Evolutionary conservation across 2,329 filamentous ascomycete genomes (phyloP).

Genomic region (Plenodomus lindquistii): DNA sequence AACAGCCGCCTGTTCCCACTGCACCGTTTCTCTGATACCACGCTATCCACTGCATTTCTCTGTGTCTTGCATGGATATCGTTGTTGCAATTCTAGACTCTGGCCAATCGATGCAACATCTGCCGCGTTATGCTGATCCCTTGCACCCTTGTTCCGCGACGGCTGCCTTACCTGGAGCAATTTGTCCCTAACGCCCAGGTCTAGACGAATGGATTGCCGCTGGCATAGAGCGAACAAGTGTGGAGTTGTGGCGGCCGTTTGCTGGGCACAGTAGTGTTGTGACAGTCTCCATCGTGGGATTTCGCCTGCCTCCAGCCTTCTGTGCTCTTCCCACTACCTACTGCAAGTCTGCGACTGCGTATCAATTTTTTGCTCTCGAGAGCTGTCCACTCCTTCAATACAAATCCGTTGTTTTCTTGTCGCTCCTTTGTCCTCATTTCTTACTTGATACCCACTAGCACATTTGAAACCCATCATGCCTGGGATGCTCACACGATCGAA

Average conservation of each 20-base stretch:
- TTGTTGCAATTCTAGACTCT: constrained; percentile 24
- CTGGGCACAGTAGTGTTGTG: constrained; percentile 23
- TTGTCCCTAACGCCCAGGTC: constrained; percentile 38
- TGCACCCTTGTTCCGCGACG: constrained; percentile 20
- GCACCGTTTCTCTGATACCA: constrained; percentile 20
- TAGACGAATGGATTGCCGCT: constrained; percentile 33
- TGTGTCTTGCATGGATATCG: constrained; percentile 28
- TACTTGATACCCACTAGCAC: constrained; percentile 38
- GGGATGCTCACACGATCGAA: constrained; percentile 44
- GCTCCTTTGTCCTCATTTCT: constrained; percentile 25
- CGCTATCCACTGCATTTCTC: constrained; percentile 17
- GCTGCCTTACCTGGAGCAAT: constrained; percentile 37
- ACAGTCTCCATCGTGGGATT: constrained; percentile 20
- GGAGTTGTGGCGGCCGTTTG: constrained; percentile 29
- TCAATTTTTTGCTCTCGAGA: constrained; percentile 40
- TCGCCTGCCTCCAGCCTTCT: constrained; percentile 19
- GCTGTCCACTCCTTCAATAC: constrained; percentile 47
- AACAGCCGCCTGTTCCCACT: constrained; percentile 26
- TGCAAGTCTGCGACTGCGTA: constrained; percentile 10
- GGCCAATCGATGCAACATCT: constrained; percentile 27
- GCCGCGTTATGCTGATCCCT: constrained; percentile 10
- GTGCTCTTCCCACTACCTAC: constrained; percentile 21
- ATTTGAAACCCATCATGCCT: constrained; percentile 44
- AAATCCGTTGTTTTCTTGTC: constrained; percentile 20
- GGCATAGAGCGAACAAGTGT: constrained; percentile 31